phyloP scores from a whole-genome alignment of 176 grass and related monocot genomes.

The Ensete glaucum region DNA sequence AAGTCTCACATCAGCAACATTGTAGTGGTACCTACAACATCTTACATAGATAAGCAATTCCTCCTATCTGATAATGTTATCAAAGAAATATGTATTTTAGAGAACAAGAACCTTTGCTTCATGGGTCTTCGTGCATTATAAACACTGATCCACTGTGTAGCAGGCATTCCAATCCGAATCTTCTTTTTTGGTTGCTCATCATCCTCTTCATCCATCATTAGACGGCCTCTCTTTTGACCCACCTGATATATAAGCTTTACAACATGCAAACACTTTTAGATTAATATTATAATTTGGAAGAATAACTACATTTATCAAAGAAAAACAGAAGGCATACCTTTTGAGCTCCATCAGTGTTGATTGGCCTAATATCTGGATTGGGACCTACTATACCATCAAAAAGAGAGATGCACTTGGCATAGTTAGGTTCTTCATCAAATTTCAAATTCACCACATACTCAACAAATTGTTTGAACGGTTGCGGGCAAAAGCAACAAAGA shows the following conservation, averaged over 20 bases:
- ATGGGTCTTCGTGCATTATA: slow-evolving; percentile 86
- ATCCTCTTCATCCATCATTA: slow-evolving; percentile 75
- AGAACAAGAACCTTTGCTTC: slow-evolving; percentile 77
- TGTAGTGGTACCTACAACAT: slow-evolving; percentile 90
- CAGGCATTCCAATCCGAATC: slow-evolving; percentile 88
- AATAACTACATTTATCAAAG: neutral
- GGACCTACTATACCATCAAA: slow-evolving; percentile 90
- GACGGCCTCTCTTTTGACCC: slow-evolving; percentile 89
- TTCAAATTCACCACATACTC: slow-evolving; percentile 99
- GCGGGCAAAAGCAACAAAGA: slow-evolving; percentile 76
- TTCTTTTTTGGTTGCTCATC: slow-evolving; percentile 98
- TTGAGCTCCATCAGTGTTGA: slow-evolving; percentile 98
- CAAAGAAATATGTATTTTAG: neutral
- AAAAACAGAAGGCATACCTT: slow-evolving; percentile 49
- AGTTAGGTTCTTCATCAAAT: slow-evolving; percentile 96
- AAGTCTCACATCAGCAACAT: slow-evolving; percentile 89
- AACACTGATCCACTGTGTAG: slow-evolving; percentile 98
- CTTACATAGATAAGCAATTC: slow-evolving; percentile 6
- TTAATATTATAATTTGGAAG: slow-evolving; percentile 4
- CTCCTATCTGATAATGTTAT: neutral
- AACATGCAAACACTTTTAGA: slow-evolving; percentile 50
- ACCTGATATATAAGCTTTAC: slow-evolving; percentile 84
- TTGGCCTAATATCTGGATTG: slow-evolving; percentile 89
- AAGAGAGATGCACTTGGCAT: slow-evolving; percentile 88
- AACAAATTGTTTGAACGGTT: slow-evolving; percentile 84